Base-by-base conservation (phyloP, 495 filamentous ascomycete species). In the Pyrenopolyporus hunteri region DNA sequence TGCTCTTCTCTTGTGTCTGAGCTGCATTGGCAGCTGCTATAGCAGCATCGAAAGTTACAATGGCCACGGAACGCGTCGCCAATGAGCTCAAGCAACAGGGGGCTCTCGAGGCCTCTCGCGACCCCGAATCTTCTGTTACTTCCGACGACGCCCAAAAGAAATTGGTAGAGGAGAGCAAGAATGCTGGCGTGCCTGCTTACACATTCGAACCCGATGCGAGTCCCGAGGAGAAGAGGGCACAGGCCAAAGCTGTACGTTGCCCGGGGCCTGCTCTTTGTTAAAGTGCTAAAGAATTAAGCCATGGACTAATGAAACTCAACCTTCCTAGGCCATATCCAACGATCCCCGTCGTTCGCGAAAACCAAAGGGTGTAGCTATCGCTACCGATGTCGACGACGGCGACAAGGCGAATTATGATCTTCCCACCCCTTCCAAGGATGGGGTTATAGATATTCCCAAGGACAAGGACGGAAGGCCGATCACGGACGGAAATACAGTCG, bases 191-290 rank as follows among this genome's bases (percentile, higher is more conserved):
- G 2, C 78, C 85, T 6, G 93, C 91, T 47, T 92, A 87, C 71
- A 85, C 88, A 66, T 98, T 97, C 76, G 82, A 98, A 70, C 91
- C 94, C 2, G 70, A 97, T 78, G 92, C 93, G 20, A 86, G 82
- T 14, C 83, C 90, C 0, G 90, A 91, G 73, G 83, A 93, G 68
- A 98, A 98, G 78, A 86, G 83, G 42, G 88, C 88, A 19, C 87
- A 89, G 58, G 87, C 88, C 3, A 80, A 82, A 82, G 83, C 87
- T 61, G 94, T 97, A 83, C 51, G 88, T 83, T 33, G 29, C 26
- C 17, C 31, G 11, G 10, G 28, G 26, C 25, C 13, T 35, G n/a
- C 29, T 23, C 26, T 39, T 1, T 37, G 40, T 59, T n/a, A 19
- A 23, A 36, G n/a, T n/a, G n/a, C n/a, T n/a, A n/a, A n/a, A n/a